A percentile compares a stretch with the other conserved stretches of the same genome.
Evolutionary conservation across 176 grass and related monocot species (phyloP).

Genomic region (Elymus sibiricus): DNA sequence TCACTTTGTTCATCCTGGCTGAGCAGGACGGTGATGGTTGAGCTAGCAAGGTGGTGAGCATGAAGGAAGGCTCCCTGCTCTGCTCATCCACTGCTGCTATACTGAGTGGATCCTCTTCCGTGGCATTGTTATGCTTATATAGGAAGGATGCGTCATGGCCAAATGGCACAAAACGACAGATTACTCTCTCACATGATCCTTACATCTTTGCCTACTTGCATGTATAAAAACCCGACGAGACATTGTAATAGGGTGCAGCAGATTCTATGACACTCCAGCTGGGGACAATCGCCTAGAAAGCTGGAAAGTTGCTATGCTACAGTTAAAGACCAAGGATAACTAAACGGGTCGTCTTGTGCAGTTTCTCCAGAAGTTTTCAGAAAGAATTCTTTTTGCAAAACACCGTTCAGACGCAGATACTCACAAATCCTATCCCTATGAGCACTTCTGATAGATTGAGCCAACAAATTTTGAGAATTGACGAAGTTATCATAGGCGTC

Average conservation of each 20-base stretch:
- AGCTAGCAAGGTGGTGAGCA: neutral
- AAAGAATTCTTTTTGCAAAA: neutral
- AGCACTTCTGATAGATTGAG: too few species aligned
- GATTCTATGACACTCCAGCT: neutral
- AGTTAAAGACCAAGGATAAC: neutral
- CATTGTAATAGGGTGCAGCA: neutral
- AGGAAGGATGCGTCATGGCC: neutral
- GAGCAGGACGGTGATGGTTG: neutral
- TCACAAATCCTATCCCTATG: too few species aligned
- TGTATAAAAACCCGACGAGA: neutral
- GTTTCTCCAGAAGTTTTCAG: neutral
- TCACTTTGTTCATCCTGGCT: too few species aligned
- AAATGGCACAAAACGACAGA: neutral
- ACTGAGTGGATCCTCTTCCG: constrained; percentile 16
- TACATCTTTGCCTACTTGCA: neutral
- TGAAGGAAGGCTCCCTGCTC: neutral
- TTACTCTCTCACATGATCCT: neutral
- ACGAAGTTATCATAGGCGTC: too few species aligned
- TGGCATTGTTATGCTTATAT: constrained; percentile 33
- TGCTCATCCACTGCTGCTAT: neutral
- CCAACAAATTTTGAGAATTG: too few species aligned
- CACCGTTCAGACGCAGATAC: too few species aligned
- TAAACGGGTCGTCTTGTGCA: neutral
- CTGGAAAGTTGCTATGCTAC: neutral
- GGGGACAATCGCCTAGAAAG: neutral